A percentile compares a stretch with the other conserved stretches of the same genome.
These are phyloP conservation scores for Leptosphaerulina australis DNA, from an alignment of 2,329 filamentous ascomycete species.

Conservation along the genomic window DNA sequence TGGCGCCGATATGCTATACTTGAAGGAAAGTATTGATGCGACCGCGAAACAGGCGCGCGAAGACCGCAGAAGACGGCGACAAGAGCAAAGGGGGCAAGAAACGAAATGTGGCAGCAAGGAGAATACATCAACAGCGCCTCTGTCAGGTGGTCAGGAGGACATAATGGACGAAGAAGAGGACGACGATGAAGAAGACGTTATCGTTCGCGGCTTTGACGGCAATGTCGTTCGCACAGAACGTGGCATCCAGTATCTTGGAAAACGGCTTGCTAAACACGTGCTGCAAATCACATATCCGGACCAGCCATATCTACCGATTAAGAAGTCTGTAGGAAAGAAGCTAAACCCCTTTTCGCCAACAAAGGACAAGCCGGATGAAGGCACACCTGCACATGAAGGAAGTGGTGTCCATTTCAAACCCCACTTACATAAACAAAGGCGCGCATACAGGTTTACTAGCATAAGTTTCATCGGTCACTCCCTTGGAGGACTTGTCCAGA, in stretches of 20 bases:
- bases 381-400: slow-evolving; percentile 61
- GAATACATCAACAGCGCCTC: slow-evolving; percentile 51
- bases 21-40: slow-evolving; percentile 96
- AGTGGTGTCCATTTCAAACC: slow-evolving; percentile 63
- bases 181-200: slow-evolving; percentile 79
- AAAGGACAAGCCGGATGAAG: slow-evolving; percentile 52
- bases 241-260: slow-evolving; percentile 96
- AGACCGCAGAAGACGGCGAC: slow-evolving; percentile 66
- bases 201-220: slow-evolving; percentile 87
- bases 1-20: slow-evolving; percentile 92
- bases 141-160: slow-evolving; percentile 59
- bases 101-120: slow-evolving; percentile 8
- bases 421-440: slow-evolving; percentile 52
- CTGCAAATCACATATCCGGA: slow-evolving; percentile 91
- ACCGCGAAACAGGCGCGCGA: slow-evolving; percentile 75
- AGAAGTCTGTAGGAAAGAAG: slow-evolving; percentile 58
- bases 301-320: slow-evolving; percentile 79
- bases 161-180: slow-evolving; percentile 52
- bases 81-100: slow-evolving; percentile 33
- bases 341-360: slow-evolving; percentile 56
- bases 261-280: slow-evolving; percentile 89
- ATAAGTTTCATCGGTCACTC: slow-evolving; percentile 96
- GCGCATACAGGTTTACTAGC: slow-evolving; percentile 83
- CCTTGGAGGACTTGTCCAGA: slow-evolving; percentile 86
- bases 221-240: slow-evolving; percentile 91